These are phyloP conservation scores for Citeromyces siamensis DNA, from an alignment of 1,139 yeast species.

Conservation along the genomic window DNA sequence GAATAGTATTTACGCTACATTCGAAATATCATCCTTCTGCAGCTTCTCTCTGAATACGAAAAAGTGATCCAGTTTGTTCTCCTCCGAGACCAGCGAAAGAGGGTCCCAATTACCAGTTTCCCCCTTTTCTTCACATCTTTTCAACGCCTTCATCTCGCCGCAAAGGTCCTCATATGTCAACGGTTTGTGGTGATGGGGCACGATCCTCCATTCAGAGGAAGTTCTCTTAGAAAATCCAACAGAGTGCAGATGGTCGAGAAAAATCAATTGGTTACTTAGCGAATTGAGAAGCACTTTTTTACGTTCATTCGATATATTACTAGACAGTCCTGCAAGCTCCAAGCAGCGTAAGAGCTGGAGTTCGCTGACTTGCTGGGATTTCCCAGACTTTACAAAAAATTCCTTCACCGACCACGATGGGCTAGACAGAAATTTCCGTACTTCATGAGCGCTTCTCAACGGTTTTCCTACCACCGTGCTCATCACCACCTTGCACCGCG, in stretches of 20 bases:
- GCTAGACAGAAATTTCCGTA: slow-evolving; percentile 6
- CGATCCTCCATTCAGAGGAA: slow-evolving; percentile 1
- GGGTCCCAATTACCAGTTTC: slow-evolving; percentile 4
- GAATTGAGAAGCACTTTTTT: slow-evolving; percentile 8
- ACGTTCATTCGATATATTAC: slow-evolving; percentile 8
- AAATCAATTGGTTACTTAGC: slow-evolving; percentile 15
- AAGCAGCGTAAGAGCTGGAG: slow-evolving; percentile 11
- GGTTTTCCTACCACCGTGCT: slow-evolving; percentile 2
- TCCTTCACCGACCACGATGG: slow-evolving; percentile 12
- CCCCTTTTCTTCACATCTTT: slow-evolving; percentile 2
- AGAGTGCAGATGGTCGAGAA: slow-evolving; percentile 14
- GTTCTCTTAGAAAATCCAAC: slow-evolving; percentile 6
- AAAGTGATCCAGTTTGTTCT: slow-evolving; percentile 4
- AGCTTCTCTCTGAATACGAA: slow-evolving; percentile 5
- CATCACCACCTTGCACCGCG: neutral
- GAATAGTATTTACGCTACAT: too few relatives aligned
- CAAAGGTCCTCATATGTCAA: neutral
- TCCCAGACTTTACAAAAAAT: slow-evolving; percentile 5
- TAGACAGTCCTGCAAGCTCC: slow-evolving; percentile 17
- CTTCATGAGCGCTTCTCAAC: slow-evolving; percentile 4
- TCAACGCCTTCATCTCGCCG: neutral
- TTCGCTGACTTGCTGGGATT: slow-evolving; percentile 7
- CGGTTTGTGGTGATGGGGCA: neutral
- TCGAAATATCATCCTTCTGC: too few relatives aligned
- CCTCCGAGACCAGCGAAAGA: slow-evolving; percentile 2